Base-by-base conservation (phyloP, 2,329 filamentous ascomycete species). In the Coleophoma cylindrospora region DNA sequence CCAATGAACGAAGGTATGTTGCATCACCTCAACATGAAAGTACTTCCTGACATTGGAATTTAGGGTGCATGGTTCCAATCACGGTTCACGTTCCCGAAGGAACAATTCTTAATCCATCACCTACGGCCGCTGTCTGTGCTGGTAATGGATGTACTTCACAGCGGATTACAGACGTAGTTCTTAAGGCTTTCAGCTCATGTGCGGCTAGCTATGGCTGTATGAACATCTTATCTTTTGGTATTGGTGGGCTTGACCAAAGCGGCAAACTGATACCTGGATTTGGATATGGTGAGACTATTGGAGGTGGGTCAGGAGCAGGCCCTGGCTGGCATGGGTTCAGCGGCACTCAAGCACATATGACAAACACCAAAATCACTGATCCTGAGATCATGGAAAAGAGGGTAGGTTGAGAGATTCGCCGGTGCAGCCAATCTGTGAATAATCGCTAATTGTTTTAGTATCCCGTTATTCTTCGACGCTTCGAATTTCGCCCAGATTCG, bases 1-100 rank as follows among this genome's bases (percentile, higher is more conserved):
- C 89, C 89, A 0, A 77, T 94, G 7, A 94, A 94, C 70, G 87
- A 94, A 68, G 89, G 89, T 54, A 92, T 87, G 55, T 72, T 91
- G 41, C 37, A 19, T 14, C 19, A 9, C 11, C 11, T 40, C n/a
- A 5, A 15, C 37, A 10, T 14, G n/a, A n/a, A 17, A 10, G 9
- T 38, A 40, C 11, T 40, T 10, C 13, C 14, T 19, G 10, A 15
- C 37, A 15, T 15, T 3, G 10, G 10, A 40, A 92, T 27, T 5
- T 27, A 66, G 88, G 89, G 54, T 94, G 88, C 55, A 72, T 92
- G 2, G 79, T 79, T 9, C 88, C 89, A 0, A 86, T 92, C 57
- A 75, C 81, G 48, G 84, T 92, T 62, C 74, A 45, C 40, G 88
- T 91, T 43, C 86, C 87, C 0, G 77, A 80, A 12, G 79, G 80